Evolutionary conservation across 768 basidiomycete species (phyloP).

Genomic region (Suillus clintonianus): DNA sequence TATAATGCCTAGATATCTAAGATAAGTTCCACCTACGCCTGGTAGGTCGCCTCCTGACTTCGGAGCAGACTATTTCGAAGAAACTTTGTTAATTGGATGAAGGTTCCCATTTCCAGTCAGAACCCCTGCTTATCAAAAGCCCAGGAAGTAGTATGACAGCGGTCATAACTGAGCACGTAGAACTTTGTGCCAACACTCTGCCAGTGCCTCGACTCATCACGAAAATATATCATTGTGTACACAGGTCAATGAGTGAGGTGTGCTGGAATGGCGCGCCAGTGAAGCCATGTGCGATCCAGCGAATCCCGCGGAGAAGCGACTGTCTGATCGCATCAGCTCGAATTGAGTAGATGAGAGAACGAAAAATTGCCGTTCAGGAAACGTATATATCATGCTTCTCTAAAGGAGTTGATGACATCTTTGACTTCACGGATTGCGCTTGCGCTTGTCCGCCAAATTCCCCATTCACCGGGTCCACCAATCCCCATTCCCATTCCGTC

Average conservation of each 20-base stretch:
- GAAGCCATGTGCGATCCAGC: background rate
- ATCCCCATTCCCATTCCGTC: conserved; percentile 72
- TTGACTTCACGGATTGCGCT: conserved; percentile 54
- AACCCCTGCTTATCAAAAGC: background rate
- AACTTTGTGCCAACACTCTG: too few relatives aligned
- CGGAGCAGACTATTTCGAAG: background rate
- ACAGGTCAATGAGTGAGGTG: background rate
- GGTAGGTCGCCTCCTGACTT: background rate
- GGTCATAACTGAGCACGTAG: too few relatives aligned
- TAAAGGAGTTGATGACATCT: conserved; percentile 40
- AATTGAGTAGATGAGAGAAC: background rate
- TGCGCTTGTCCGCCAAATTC: conserved; percentile 64
- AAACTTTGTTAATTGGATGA: background rate
- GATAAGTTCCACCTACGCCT: background rate
- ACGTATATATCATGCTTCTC: background rate
- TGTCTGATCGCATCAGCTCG: background rate
- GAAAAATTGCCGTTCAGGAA: background rate
- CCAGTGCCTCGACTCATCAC: too few relatives aligned
- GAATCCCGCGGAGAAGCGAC: background rate
- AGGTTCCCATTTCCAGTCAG: background rate
- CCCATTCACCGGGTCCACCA: conserved; percentile 59
- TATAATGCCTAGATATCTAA: background rate
- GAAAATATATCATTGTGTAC: too few relatives aligned
- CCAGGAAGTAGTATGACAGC: background rate
- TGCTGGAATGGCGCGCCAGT: background rate